phyloP scores from a whole-genome alignment of 352 stramenopile species.

The Peronospora destructor region DNA sequence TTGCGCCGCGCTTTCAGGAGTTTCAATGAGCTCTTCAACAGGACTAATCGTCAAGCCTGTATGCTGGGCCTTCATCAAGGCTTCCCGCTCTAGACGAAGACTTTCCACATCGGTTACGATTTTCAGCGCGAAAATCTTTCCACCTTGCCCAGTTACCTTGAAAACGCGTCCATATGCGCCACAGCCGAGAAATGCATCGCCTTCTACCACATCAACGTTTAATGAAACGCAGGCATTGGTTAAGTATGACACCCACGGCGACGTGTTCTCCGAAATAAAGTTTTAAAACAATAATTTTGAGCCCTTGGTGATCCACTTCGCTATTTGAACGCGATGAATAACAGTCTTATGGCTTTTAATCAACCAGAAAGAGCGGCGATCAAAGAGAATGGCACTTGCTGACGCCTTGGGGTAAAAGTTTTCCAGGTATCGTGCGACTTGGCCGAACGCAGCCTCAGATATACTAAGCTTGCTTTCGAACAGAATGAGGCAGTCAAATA shows the following conservation, averaged over 20 bases:
- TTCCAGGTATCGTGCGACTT: constrained; percentile 24
- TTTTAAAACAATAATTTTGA: constrained; percentile 26
- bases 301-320: constrained; percentile 16
- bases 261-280: constrained; percentile 20
- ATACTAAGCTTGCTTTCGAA: constrained; percentile 30
- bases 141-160: constrained; percentile 14
- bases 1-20: constrained; percentile 17
- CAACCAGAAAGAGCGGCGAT: constrained; percentile 25
- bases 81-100: constrained; percentile 20
- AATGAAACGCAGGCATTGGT: constrained; percentile 16
- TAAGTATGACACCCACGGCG: constrained; percentile 19
- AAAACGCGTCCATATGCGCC: constrained; percentile 16
- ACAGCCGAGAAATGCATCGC: constrained; percentile 25
- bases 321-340: constrained; percentile 15
- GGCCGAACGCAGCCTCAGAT: constrained; percentile 25
- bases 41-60: constrained; percentile 23
- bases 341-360: constrained; percentile 19
- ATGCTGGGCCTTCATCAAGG: constrained; percentile 15
- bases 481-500: constrained; percentile 28
- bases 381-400: constrained; percentile 22
- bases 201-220: constrained; percentile 21
- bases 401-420: constrained; percentile 10
- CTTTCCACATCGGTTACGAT: constrained; percentile 5
- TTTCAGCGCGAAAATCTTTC: constrained; percentile 19
- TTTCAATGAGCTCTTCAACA: constrained; percentile 16